A percentile compares a stretch with the other conserved stretches of the same genome.
These are phyloP conservation scores for Sequoia sempervirens DNA, from an alignment of 75 land plant genomes.

Conservation along the genomic window DNA sequence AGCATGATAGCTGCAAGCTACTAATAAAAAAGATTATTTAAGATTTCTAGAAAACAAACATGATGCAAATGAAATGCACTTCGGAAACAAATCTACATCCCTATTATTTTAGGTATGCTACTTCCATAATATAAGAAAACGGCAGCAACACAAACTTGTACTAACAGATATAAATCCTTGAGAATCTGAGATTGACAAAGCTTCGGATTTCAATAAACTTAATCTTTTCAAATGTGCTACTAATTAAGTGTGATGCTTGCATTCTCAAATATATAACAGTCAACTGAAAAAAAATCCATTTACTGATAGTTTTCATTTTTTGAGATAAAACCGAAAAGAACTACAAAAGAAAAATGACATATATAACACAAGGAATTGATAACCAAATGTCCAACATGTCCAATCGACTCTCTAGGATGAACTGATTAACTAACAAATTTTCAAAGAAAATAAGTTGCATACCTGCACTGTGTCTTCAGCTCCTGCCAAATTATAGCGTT, in stretches of 20 bases:
- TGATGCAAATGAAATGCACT: neutral
- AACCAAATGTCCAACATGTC: neutral
- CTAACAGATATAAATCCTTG: neutral
- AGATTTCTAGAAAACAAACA: neutral
- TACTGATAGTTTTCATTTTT: neutral
- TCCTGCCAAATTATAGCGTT: constrained; percentile 46
- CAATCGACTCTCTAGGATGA: neutral
- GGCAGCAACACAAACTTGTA: neutral
- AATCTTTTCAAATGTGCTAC: neutral
- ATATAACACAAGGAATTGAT: neutral
- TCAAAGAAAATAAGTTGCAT: constrained; percentile 5
- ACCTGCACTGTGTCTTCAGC: constrained; percentile 72
- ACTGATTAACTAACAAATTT: neutral
- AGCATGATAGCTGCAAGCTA: neutral
- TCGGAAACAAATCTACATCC: neutral
- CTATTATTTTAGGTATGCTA: neutral
- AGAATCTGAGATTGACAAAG: neutral
- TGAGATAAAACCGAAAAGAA: neutral
- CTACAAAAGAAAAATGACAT: neutral
- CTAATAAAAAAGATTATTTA: neutral
- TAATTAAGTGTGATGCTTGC: neutral
- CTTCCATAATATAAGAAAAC: neutral
- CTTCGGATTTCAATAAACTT: neutral
- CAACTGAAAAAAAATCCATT: neutral
- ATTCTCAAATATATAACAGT: neutral